A percentile compares a stretch with the other conserved stretches of the same genome.
Evolutionary conservation across 2,329 filamentous ascomycete species (phyloP).

Genomic region (Verticillium isaacii): DNA sequence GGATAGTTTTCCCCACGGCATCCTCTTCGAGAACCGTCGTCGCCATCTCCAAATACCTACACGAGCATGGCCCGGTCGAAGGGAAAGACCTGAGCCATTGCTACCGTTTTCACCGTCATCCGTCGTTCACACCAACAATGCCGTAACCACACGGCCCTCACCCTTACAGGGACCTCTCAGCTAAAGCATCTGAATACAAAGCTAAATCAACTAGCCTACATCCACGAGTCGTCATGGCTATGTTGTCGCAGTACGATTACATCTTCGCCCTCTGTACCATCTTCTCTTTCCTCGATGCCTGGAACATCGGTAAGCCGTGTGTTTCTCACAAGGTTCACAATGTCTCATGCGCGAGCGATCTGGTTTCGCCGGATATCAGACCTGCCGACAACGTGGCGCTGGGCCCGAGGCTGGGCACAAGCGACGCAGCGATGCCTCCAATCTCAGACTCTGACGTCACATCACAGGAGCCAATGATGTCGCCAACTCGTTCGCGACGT

Average conservation of each 20-base stretch:
- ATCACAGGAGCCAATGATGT: slow-evolving; percentile 42
- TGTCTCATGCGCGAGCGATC: neutral
- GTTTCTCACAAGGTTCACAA: neutral
- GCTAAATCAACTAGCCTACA: neutral
- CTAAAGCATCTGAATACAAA: neutral
- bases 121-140: neutral
- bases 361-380: neutral
- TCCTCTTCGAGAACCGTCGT: neutral
- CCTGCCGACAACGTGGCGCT: neutral
- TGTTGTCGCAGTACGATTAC: slow-evolving; percentile 46
- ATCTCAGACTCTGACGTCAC: neutral
- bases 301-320: slow-evolving; percentile 46
- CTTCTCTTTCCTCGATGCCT: slow-evolving; percentile 54
- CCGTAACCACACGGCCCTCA: neutral
- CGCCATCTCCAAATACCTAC: neutral
- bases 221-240: slow-evolving; percentile 19
- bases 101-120: neutral
- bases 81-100: neutral
- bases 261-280: slow-evolving; percentile 51
- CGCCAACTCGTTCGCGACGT: slow-evolving; percentile 42
- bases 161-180: neutral
- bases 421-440: neutral
- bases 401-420: neutral
- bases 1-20: neutral
- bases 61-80: neutral